Evolutionary conservation across 2,329 filamentous ascomycete genomes (phyloP), one percentile per base, ranked within the genome.

Genomic region (Botrytis medusae): DNA sequence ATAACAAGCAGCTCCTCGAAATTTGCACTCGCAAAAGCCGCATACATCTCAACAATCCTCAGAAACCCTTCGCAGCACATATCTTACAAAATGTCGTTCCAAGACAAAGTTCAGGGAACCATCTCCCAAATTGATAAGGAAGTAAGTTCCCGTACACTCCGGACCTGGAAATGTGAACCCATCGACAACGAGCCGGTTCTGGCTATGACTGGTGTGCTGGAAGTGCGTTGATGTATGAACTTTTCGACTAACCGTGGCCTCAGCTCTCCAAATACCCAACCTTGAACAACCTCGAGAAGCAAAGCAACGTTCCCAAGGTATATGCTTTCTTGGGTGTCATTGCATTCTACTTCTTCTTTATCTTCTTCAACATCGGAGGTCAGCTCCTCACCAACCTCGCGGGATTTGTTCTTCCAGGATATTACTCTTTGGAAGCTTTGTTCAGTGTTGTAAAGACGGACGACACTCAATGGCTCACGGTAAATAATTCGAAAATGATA

Each of bases 361-460:
- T 96, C 84, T 90, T 96, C 86, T 94, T 97, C 88, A 97, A 97
- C 88, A 92, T 96, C 77, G 93, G 92, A 77, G 93, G 93, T 79
- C 93, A 95, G 84, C 92, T 96, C 81, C 87, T 97, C 79, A 94
- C 93, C 84, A 97, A 97, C 86, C 84, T 94, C 78, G 93, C 93
- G 78, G 93, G 93, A 75, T 96, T 96, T 82, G 84, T 92, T 79
- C 88, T 97, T 76, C 93, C 93, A 40, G 91, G 90, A 74, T 96
- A 96, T 87, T 97, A 95, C 84, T 95, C 93, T 51, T 85, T 96
- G 73, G 85, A 88, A 78, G 93, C 93, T 48, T 86, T 97, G 75
- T 96, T 96, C 85, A 91, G 87, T 74, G 80, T 86, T 72, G 85
- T 82, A 84, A 94, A 92, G 85, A 83, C 87, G 72, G 93, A 96